Base-by-base conservation (phyloP, 805 yeast species). In the Schwanniomyces polymorphus region DNA sequence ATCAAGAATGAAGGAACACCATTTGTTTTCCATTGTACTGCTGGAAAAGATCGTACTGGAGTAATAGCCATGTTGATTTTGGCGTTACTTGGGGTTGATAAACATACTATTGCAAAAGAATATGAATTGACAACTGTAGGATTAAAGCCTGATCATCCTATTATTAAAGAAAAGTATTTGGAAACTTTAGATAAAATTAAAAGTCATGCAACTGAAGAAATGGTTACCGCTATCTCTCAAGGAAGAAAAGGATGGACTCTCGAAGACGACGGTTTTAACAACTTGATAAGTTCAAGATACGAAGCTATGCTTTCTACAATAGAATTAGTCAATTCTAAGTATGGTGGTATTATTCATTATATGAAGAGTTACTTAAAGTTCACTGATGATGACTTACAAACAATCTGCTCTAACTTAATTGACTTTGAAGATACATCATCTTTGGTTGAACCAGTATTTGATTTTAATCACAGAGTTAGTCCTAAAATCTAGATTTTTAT, bases 31-130 rank as follows among this genome's bases (percentile, higher is more conserved):
- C 92, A 88, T 60, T 89, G 96, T 65, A 81, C 91, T 4, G 92
- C 92, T 1, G 96, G 96, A 2, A 89, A 88, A 62, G 96, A 89
- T 61, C 76, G 96, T 38, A 88, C 96, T 0, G 96, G 96, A 0
- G 74, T 88, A 11, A 60, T 86, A 52, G 78, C 84, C 2, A 86
- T 89, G 82, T 62, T 89, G 50, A 69, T 88, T 5, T 70, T 88
- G 39, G 66, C 81, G 16, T 60, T 87, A 7, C 67, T 79, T 5
- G 91, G 88, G 0, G 88, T 88, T 3, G 89, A 85, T 49, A 72
- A 75, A 10, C 79, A 80, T 52, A 79, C 82, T 1, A 74, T 88
- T 33, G 82, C 89, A 1, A 77, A 82, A 52, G 97, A 89, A 58
- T 90, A 88, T 58, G 94, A 86, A 60, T 67, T 89, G 56, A 86